These are phyloP conservation scores for Alternaria novae-zelandiae DNA, from an alignment of 2,329 filamentous ascomycete species.

Conservation along the genomic window DNA sequence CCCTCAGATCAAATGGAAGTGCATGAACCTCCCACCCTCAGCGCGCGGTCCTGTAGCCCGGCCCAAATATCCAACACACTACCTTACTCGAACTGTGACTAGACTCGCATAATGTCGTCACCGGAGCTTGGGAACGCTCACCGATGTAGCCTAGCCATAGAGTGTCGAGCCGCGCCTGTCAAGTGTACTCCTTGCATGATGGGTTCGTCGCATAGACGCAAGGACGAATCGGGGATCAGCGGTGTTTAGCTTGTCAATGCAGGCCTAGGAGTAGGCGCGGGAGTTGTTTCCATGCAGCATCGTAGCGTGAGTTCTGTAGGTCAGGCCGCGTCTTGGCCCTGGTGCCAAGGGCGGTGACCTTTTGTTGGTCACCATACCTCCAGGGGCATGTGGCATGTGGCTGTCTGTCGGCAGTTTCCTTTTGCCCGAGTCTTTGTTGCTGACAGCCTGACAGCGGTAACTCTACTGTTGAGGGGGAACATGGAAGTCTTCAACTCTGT, in stretches of 20 bases:
- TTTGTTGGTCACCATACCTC: background rate
- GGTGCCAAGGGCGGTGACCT: background rate
- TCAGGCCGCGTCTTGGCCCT: background rate
- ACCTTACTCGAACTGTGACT: background rate
- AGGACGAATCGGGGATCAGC: slow-evolving; percentile 1
- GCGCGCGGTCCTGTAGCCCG: background rate
- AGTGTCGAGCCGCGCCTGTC: background rate
- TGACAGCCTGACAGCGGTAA: slow-evolving; percentile 3
- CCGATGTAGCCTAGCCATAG: background rate
- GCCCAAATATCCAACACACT: background rate
- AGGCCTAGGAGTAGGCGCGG: background rate
- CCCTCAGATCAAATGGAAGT: background rate
- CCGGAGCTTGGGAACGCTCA: background rate
- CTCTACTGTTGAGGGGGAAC: background rate
- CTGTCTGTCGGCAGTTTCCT: background rate
- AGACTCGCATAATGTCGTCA: slow-evolving; percentile 20
- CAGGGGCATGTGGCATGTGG: background rate
- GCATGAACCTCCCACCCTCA: slow-evolving; percentile 2
- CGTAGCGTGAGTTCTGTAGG: background rate
- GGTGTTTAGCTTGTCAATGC: background rate
- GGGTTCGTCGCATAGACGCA: slow-evolving; percentile 4
- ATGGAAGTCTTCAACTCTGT: background rate
- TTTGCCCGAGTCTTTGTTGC: background rate
- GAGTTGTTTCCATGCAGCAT: background rate
- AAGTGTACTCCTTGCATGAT: slow-evolving; percentile 2